Base-by-base conservation (phyloP, 495 filamentous ascomycete species). In the Chlorociboria aeruginascens region DNA sequence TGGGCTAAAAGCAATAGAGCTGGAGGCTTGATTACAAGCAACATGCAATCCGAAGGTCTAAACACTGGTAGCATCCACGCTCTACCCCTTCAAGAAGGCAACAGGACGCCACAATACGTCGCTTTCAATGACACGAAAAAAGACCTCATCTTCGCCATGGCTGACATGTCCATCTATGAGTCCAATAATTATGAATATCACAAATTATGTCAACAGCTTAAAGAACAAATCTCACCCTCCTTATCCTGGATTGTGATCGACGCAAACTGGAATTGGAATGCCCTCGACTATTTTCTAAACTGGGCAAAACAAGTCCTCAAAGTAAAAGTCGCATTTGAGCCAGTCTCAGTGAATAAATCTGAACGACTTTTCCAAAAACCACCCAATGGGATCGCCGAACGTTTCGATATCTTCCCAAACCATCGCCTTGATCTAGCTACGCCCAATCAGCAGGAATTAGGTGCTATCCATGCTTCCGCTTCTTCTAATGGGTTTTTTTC, bases 81-180 rank as follows among this genome's bases (percentile, higher is more conserved):
- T 16, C 61, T 85, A 61, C 73, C 16, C 60, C 84, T 7, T 64
- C 68, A 40, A 11, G 33, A 12, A 8, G 66, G 72, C 0, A 62
- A 63, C 34, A 70, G 79, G 25, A 98, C 92, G 2, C 86, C 89
- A 6, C 87, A 94, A 60, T 98, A 98, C 59, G 76, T 97, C 2
- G 81, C 89, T 13, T 69, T 96, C 56, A 98, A 97, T 63, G 85
- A 90, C 59, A 67, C 66, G 1, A 74, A 82, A 25, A 92, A 89
- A 56, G 81, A 88, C 48, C 74, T 98, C 8, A 70, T 85, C 3
- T 59, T 95, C 38, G 89, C 86, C 43, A 93, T 95, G 84, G 87
- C 92, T 13, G 92, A 98, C 60, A 95, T 97, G 87, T 69, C 67
- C 43, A 92, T 98, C 58, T 71, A 95, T 50, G 79, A 87, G 43